phyloP scores from a whole-genome alignment of 164 flowering plant species.

The Magnolia kwangsiensis region DNA sequence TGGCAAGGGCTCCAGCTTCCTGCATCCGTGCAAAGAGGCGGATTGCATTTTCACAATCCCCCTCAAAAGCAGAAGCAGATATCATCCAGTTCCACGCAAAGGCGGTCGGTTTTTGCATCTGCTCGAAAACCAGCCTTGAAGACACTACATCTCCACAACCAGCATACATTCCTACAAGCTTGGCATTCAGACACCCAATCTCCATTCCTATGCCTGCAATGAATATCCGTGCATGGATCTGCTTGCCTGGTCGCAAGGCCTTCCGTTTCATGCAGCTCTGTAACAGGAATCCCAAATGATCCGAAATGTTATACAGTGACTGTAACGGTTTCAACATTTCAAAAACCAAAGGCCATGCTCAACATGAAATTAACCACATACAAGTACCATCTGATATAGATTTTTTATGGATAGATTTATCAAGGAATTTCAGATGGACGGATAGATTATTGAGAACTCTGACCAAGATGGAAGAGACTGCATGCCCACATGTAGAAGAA shows the following conservation, averaged over 20 bases:
- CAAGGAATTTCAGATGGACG: background rate
- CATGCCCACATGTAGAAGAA: background rate
- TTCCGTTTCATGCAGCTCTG: slow-evolving; percentile 28
- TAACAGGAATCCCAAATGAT: slow-evolving; percentile 9
- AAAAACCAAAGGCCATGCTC: background rate
- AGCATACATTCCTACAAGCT: slow-evolving; percentile 58
- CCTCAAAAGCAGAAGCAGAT: slow-evolving; percentile 23
- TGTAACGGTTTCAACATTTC: background rate
- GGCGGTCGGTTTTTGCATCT: slow-evolving; percentile 17
- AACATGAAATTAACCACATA: background rate
- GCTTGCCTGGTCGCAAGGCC: slow-evolving; percentile 47
- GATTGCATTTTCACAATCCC: slow-evolving; percentile 17
- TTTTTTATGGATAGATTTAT: background rate
- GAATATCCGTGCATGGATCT: slow-evolving; percentile 49
- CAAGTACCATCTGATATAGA: background rate
- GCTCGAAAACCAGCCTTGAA: slow-evolving; percentile 22
- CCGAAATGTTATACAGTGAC: background rate
- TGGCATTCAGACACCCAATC: slow-evolving; percentile 30
- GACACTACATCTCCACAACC: slow-evolving; percentile 50
- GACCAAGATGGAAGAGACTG: background rate
- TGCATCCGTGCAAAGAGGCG: slow-evolving; percentile 39
- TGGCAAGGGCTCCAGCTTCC: slow-evolving; percentile 28
- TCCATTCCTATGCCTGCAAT: slow-evolving; percentile 19
- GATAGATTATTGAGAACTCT: background rate
- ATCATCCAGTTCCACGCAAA: slow-evolving; percentile 39